A percentile compares a stretch with the other conserved stretches of the same genome.
phyloP scores from a whole-genome alignment of 345 rosid species.

The Gossypium stocksii region DNA sequence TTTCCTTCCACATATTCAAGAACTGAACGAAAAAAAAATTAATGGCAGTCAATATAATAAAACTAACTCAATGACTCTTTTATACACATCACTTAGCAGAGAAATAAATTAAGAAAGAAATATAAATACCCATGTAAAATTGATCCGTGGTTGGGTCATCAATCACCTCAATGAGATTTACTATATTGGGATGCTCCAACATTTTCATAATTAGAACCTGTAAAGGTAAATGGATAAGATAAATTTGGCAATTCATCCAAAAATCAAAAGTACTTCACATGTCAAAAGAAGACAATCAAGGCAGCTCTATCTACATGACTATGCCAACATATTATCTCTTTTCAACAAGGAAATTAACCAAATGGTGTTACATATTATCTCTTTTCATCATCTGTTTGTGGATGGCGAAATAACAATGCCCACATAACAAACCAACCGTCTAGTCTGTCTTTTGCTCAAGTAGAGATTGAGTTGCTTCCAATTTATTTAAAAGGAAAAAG shows the following conservation, averaged over 20 bases:
- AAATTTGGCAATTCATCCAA: background rate
- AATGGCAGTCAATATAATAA: constrained; percentile 16
- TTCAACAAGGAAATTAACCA: background rate
- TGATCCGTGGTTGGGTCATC: constrained; percentile 93
- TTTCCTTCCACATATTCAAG: constrained; percentile 93
- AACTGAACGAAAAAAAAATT: constrained; percentile 39
- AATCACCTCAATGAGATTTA: constrained; percentile 94
- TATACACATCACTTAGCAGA: background rate
- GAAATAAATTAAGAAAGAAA: background rate
- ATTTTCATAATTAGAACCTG: constrained; percentile 94
- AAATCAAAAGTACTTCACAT: background rate
- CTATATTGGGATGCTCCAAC: constrained; percentile 92
- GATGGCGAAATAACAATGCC: background rate
- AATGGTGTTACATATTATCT: background rate
- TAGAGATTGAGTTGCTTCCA: background rate
- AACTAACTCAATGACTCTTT: background rate
- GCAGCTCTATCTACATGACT: background rate
- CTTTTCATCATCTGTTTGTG: background rate
- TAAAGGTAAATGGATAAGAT: constrained; percentile 12
- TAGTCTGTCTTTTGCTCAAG: background rate
- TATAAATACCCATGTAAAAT: constrained; percentile 86
- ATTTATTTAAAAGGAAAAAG: background rate
- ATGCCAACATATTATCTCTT: background rate
- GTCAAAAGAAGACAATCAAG: background rate
- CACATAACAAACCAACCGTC: background rate